These are phyloP conservation scores for Papilionanthe hybrid DNA, from an alignment of 116 monocot genomes.

Conservation along the genomic window DNA sequence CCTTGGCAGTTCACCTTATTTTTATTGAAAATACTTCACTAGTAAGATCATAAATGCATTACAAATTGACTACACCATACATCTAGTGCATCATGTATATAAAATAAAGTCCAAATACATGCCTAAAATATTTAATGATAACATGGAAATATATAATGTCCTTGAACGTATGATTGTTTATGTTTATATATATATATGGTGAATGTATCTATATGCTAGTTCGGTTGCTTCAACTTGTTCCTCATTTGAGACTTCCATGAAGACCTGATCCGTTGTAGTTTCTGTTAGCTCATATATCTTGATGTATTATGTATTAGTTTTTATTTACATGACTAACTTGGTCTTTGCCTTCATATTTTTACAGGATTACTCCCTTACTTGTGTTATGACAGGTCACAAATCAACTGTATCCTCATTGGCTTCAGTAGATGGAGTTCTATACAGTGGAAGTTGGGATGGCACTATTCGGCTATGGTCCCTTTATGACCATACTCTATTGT, in stretches of 20 bases:
- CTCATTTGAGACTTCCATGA: background rate
- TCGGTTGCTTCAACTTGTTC: background rate
- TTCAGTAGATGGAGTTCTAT: slow-evolving; percentile 63
- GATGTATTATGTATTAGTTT: background rate
- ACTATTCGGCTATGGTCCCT: slow-evolving; percentile 80
- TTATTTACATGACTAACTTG: background rate
- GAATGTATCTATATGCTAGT: background rate
- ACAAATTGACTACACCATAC: too few species aligned
- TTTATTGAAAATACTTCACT: too few species aligned
- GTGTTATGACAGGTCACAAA: slow-evolving; percentile 76
- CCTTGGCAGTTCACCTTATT: too few species aligned
- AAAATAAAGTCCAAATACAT: too few species aligned
- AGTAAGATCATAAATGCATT: too few species aligned
- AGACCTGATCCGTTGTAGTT: background rate
- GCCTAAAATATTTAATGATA: too few species aligned
- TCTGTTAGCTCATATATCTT: background rate
- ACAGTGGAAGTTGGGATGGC: slow-evolving; percentile 99
- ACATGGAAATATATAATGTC: too few species aligned
- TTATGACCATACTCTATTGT: slow-evolving; percentile 62
- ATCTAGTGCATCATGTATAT: too few species aligned
- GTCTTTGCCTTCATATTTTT: background rate
- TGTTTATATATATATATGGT: background rate
- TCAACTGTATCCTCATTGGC: slow-evolving; percentile 75
- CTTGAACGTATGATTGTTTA: too few species aligned
- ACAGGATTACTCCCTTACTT: slow-evolving; percentile 72